phyloP scores from a whole-genome alignment of 2,329 filamentous ascomycete species.

The Fusarium circinatum region DNA sequence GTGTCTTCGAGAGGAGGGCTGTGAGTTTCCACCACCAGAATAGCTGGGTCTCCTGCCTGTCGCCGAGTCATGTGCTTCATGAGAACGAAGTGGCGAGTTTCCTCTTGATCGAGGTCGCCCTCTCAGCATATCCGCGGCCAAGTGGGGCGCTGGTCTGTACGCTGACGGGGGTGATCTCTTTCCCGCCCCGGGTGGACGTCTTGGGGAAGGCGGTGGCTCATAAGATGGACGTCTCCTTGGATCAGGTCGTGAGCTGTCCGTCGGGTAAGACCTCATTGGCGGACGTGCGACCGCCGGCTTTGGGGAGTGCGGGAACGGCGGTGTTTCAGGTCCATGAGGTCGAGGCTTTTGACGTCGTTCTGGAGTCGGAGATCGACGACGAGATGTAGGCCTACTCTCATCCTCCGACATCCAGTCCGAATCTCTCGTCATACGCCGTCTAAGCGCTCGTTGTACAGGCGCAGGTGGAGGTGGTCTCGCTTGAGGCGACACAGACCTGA shows the following conservation, averaged over 20 bases:
- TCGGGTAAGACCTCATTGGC: conserved; percentile 23
- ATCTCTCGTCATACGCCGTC: conserved; percentile 34
- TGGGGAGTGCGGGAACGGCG: background rate
- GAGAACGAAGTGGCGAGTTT: background rate
- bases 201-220: conserved; percentile 20
- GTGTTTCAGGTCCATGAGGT: background rate
- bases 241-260: conserved; percentile 25
- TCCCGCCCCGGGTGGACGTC: background rate
- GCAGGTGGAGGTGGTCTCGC: conserved; percentile 11
- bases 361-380: conserved; percentile 21
- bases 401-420: conserved; percentile 40
- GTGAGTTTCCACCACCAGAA: background rate
- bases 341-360: conserved; percentile 7
- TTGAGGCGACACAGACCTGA: conserved; percentile 33
- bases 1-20: background rate
- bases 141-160: conserved; percentile 15
- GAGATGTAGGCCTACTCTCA: conserved; percentile 28
- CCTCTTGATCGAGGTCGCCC: conserved; percentile 27
- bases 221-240: conserved; percentile 27
- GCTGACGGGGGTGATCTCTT: conserved; percentile 21
- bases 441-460: conserved; percentile 1
- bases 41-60: background rate
- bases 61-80: background rate
- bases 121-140: conserved; percentile 15
- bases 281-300: conserved; percentile 6